These are phyloP conservation scores for Conoideocrella luteorostrata DNA, from an alignment of 2,329 filamentous ascomycete species.

Conservation along the genomic window DNA sequence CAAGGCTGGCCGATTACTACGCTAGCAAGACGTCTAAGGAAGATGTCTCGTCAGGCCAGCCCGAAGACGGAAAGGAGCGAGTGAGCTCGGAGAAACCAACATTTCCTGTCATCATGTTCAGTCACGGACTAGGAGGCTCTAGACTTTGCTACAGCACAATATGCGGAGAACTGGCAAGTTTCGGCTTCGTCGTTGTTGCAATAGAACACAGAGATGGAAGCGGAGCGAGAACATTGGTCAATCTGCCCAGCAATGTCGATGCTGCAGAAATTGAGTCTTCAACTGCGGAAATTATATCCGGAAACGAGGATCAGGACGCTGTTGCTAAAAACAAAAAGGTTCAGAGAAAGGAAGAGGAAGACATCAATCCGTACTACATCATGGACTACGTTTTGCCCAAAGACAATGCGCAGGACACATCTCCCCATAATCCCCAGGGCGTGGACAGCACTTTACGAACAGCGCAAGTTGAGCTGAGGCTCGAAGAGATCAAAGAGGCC, in stretches of 20 bases:
- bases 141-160: slow-evolving; percentile 56
- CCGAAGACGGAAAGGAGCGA: slow-evolving; percentile 14
- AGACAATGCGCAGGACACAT: slow-evolving; percentile 42
- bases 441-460: slow-evolving; percentile 53
- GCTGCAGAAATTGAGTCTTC: slow-evolving; percentile 23
- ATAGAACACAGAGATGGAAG: slow-evolving; percentile 61
- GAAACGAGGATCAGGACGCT: slow-evolving; percentile 11
- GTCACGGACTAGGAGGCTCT: slow-evolving; percentile 59
- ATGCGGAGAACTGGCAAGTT: slow-evolving; percentile 60
- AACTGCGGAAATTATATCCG: slow-evolving; percentile 18
- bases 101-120: slow-evolving; percentile 60
- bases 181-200: slow-evolving; percentile 58
- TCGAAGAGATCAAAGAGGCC: slow-evolving; percentile 59
- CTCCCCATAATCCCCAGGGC: slow-evolving; percentile 50
- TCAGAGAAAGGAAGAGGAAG: slow-evolving; percentile 19
- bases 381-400: slow-evolving; percentile 60
- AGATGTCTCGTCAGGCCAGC: slow-evolving; percentile 24
- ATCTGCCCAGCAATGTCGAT: slow-evolving; percentile 38
- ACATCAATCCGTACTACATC: slow-evolving; percentile 33
- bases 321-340: slow-evolving; percentile 27
- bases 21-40: slow-evolving; percentile 33
- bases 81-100: slow-evolving; percentile 29
- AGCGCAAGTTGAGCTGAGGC: slow-evolving; percentile 56
- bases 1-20: slow-evolving; percentile 49
- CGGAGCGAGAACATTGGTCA: slow-evolving; percentile 55